Conservation (phyloP, 2,329 filamentous ascomycete species). For the Thelonectria rubi region DNA sequence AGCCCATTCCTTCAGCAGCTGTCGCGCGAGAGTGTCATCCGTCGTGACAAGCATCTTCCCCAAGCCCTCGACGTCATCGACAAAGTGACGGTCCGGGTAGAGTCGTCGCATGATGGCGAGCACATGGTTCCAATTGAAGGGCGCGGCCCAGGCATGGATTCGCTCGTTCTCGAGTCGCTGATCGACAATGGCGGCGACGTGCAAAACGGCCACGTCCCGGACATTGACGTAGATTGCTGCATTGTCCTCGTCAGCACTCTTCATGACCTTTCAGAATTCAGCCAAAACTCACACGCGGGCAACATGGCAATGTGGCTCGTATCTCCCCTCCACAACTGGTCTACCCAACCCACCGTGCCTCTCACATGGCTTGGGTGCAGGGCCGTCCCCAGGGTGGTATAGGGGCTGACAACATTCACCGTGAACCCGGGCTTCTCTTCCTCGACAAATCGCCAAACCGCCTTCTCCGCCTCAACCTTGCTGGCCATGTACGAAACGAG, state of each 20-base stretch:
- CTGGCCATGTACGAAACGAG: not conserved
- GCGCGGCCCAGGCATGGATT: conserved; percentile 19
- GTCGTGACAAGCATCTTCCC: not conserved
- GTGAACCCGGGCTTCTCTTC: conserved; percentile 1
- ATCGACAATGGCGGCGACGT: conserved; percentile 20
- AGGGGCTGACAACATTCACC: not conserved
- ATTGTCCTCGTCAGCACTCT: not conserved
- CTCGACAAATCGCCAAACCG: not conserved
- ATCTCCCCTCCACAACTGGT: not conserved
- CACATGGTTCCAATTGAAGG: conserved; percentile 24
- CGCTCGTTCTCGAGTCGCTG: conserved; percentile 15
- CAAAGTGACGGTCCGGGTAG: conserved; percentile 13
- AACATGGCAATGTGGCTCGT: not conserved
- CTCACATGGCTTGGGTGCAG: not conserved
- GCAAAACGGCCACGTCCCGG: conserved; percentile 22
- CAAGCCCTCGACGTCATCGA: conserved; percentile 12
- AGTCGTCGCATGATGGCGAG: conserved; percentile 16
- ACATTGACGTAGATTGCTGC: conserved; percentile 20
- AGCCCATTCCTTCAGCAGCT: not conserved
- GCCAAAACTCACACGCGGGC: not conserved
- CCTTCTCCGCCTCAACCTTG: conserved; percentile 3
- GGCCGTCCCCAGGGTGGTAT: not conserved
- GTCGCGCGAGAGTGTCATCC: not conserved
- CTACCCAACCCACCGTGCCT: not conserved
- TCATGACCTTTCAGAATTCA: not conserved